These are phyloP conservation scores for Acacia confusa DNA, from an alignment of 306 rosid species.

Conservation along the genomic window DNA sequence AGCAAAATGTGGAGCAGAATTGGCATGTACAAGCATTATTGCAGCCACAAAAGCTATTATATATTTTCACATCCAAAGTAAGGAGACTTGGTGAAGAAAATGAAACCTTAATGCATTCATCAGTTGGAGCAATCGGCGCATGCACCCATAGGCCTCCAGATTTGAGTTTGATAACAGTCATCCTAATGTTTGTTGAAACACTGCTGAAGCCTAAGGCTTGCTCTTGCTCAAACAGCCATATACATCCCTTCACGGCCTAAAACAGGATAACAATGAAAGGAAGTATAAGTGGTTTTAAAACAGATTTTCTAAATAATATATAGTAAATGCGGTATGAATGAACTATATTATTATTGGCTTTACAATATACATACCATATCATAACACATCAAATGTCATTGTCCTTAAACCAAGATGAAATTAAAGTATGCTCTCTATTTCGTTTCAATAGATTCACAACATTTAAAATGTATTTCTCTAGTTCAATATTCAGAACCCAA, in stretches of 20 bases:
- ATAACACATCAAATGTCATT: neutral
- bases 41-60: neutral
- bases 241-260: slow-evolving; percentile 81
- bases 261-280: slow-evolving; percentile 17
- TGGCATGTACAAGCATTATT: neutral
- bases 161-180: slow-evolving; percentile 95
- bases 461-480: neutral
- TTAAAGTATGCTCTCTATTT: neutral
- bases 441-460: neutral
- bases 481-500: neutral
- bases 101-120: slow-evolving; percentile 90
- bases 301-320: slow-evolving; percentile 10
- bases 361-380: neutral
- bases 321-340: neutral
- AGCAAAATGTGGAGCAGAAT: neutral
- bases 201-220: slow-evolving; percentile 99
- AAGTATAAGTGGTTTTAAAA: slow-evolving; percentile 20
- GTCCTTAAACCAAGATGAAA: neutral
- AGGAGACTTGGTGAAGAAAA: slow-evolving; percentile 28
- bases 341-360: neutral
- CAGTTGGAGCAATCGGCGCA: slow-evolving; percentile 98
- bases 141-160: slow-evolving; percentile 97
- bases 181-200: slow-evolving; percentile 94
- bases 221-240: slow-evolving; percentile 98
- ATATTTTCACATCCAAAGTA: slow-evolving; percentile 4